Evolutionary conservation across 2,329 filamentous ascomycete genomes (phyloP).

Genomic region (Penicillium sp.): DNA sequence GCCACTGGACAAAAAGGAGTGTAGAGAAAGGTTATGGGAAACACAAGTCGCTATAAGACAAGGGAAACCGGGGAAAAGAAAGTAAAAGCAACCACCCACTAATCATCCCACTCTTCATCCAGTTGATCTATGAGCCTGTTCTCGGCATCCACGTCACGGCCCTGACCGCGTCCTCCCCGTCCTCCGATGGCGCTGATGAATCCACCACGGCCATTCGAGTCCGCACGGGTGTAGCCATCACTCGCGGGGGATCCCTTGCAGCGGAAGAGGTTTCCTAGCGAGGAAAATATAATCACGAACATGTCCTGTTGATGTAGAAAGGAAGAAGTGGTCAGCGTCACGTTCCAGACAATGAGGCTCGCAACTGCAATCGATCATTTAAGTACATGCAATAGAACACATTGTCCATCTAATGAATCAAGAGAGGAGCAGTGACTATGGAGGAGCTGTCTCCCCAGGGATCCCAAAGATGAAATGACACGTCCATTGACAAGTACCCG

Average conservation of each 20-base stretch:
- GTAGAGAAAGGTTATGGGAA: neutral
- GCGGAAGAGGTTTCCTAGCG: conserved; percentile 43
- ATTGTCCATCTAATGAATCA: conserved; percentile 2
- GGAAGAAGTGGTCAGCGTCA: conserved; percentile 19
- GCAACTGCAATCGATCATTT: conserved; percentile 1
- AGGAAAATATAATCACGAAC: conserved; percentile 48
- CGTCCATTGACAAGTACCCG: neutral
- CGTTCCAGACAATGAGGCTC: neutral
- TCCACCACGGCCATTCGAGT: conserved; percentile 27
- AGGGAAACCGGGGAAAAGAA: neutral
- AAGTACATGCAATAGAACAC: neutral
- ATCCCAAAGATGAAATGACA: neutral
- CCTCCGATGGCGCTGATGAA: conserved; percentile 39
- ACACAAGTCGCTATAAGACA: conserved; percentile 4
- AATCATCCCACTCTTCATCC: conserved; percentile 95
- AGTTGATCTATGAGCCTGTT: conserved; percentile 93
- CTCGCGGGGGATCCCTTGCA: conserved; percentile 32
- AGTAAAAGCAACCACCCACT: conserved; percentile 1
- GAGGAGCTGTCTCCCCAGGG: conserved; percentile 1
- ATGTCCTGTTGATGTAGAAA: conserved; percentile 42
- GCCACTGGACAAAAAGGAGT: neutral
- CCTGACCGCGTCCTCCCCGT: conserved; percentile 18
- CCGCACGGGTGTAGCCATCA: conserved; percentile 37
- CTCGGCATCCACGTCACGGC: conserved; percentile 68
- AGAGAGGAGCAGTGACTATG: conserved; percentile 6